phyloP scores from a whole-genome alignment of 2,329 filamentous ascomycete species.

The Paraphoma chrysanthemicola region DNA sequence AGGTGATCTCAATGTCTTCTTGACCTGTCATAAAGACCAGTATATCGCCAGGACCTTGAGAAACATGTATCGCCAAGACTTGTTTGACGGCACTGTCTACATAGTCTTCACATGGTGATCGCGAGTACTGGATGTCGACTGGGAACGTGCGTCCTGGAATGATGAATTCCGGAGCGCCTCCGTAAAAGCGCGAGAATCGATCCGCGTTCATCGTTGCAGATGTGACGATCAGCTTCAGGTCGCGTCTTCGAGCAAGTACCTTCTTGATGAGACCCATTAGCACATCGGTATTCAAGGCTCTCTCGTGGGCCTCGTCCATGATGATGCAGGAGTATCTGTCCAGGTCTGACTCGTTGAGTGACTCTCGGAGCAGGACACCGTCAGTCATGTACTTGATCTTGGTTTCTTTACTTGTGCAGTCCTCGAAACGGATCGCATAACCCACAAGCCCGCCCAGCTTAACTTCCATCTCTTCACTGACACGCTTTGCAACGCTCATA shows the following conservation, averaged over 20 bases:
- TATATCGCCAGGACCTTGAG: constrained; percentile 90
- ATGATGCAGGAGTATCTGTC: constrained; percentile 98
- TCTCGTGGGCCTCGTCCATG: constrained; percentile 99
- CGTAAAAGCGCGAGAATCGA: constrained; percentile 94
- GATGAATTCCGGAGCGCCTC: constrained; percentile 92
- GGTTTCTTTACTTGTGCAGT: constrained; percentile 95
- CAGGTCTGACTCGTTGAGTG: constrained; percentile 87
- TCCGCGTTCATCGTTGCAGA: constrained; percentile 99
- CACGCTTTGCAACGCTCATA: constrained; percentile 98
- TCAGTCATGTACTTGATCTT: constrained; percentile 99
- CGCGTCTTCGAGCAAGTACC: constrained; percentile 84
- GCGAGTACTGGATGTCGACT: constrained; percentile 94
- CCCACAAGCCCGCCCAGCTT: constrained; percentile 86
- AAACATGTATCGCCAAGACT: constrained; percentile 93
- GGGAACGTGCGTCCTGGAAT: constrained; percentile 97
- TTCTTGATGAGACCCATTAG: constrained; percentile 98
- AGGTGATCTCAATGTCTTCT: constrained; percentile 97
- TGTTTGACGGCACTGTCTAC: constrained; percentile 97
- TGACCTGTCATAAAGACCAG: constrained; percentile 99
- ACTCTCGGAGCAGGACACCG: constrained; percentile 91
- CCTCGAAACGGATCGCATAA: constrained; percentile 97
- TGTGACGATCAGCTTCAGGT: constrained; percentile 95
- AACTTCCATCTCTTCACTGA: constrained; percentile 98
- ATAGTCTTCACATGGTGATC: constrained; percentile 95
- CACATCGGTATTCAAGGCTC: constrained; percentile 95